Evolutionary conservation across 2,329 filamentous ascomycete genomes (phyloP).

Genomic region (Colletotrichum cereale): DNA sequence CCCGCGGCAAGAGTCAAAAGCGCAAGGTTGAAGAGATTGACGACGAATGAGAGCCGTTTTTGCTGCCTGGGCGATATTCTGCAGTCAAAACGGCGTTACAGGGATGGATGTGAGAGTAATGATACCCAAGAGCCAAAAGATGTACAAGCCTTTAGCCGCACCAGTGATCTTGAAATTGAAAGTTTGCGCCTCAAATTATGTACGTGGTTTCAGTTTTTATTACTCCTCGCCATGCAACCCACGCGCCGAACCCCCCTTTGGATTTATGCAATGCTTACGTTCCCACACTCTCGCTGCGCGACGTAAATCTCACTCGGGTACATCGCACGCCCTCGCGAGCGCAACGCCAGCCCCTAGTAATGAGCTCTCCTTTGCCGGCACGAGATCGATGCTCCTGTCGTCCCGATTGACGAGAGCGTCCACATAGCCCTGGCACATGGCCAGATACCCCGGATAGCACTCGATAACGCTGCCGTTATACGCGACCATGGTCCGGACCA

Average conservation of each 20-base stretch:
- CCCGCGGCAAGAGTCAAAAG: slow-evolving; percentile 2
- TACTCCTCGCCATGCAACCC: slow-evolving; percentile 13
- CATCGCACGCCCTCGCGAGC: slow-evolving; percentile 55
- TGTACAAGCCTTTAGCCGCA: neutral
- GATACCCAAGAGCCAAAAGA: slow-evolving; percentile 4
- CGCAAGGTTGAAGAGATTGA: slow-evolving; percentile 35
- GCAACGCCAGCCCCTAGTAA: slow-evolving; percentile 82
- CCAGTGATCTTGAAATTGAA: neutral
- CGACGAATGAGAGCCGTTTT: slow-evolving; percentile 26
- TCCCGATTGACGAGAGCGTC: slow-evolving; percentile 64
- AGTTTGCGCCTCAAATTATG: slow-evolving; percentile 22
- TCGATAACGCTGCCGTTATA: slow-evolving; percentile 86
- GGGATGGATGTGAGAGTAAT: slow-evolving; percentile 1
- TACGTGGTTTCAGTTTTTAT: slow-evolving; percentile 8
- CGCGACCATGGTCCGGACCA: slow-evolving; percentile 71
- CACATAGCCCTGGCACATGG: slow-evolving; percentile 72
- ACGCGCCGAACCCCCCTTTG: neutral
- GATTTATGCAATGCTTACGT: neutral
- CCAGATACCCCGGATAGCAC: slow-evolving; percentile 78
- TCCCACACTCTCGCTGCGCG: neutral
- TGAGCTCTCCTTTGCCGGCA: slow-evolving; percentile 79
- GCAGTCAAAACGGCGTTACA: neutral
- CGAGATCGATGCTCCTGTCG: slow-evolving; percentile 67
- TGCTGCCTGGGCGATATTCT: neutral
- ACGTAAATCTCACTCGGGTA: neutral